phyloP scores from a whole-genome alignment of 495 filamentous ascomycete genomes.

The Evernia prunastri region DNA sequence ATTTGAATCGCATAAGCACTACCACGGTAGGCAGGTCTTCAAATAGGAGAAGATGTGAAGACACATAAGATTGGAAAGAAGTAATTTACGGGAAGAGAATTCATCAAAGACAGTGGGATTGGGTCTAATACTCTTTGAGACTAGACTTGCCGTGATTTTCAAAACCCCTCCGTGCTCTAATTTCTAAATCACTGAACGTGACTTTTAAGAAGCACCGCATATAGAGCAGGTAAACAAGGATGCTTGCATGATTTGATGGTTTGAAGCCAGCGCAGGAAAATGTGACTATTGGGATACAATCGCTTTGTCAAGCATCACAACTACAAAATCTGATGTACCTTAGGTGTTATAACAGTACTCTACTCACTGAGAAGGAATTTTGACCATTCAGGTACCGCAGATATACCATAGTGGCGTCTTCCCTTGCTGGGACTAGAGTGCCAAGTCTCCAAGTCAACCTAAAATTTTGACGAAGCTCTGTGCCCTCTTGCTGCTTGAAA shows the following conservation, averaged over 20 bases:
- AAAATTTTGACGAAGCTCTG: conserved; percentile 24
- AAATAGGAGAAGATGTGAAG: not conserved
- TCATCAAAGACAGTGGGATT: not conserved
- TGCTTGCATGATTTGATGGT: not conserved
- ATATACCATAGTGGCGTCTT: not conserved
- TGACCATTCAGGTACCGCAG: not conserved
- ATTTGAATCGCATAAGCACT: not conserved
- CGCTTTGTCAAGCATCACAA: not conserved
- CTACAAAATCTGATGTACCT: no score
- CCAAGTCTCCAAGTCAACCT: conserved; percentile 15
- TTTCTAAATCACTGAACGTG: not conserved
- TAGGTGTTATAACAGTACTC: no score
- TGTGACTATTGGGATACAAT: not conserved
- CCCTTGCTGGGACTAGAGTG: conserved; percentile 12
- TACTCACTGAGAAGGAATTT: no score
- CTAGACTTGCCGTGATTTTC: not conserved
- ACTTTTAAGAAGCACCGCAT: not conserved
- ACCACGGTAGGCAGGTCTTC: not conserved
- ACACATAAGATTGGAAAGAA: no score
- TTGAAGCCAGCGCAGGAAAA: not conserved
- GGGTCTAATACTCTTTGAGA: not conserved
- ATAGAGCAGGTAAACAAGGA: not conserved
- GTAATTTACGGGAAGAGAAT: no score
- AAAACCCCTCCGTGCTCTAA: not conserved
- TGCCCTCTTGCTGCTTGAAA: conserved; percentile 12